These are phyloP conservation scores for Falciphora oryzae DNA, from an alignment of 2,329 filamentous ascomycete species.

Conservation along the genomic window DNA sequence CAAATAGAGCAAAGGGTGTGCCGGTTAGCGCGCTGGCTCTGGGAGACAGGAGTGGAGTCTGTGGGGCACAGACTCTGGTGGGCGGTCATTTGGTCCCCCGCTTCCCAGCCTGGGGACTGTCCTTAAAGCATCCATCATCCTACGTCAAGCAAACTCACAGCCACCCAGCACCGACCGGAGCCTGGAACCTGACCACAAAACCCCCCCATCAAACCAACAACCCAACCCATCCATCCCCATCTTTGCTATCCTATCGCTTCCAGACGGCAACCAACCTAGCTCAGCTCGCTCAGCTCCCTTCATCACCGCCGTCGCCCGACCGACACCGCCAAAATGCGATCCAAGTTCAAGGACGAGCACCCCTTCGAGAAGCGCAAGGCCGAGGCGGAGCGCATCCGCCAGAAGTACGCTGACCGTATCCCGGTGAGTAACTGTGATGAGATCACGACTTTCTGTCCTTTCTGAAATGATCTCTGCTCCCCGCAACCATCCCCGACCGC, in stretches of 20 bases:
- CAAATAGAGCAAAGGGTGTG: no score
- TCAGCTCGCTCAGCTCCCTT: neutral
- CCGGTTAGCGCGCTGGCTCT: no score
- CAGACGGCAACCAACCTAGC: neutral
- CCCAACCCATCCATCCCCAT: neutral
- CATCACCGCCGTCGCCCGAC: neutral
- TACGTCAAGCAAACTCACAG: neutral
- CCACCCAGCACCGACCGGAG: neutral
- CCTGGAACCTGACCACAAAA: neutral
- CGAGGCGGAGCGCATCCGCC: slow-evolving; percentile 96
- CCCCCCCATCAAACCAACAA: neutral
- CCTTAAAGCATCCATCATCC: no score
- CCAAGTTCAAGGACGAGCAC: slow-evolving; percentile 99
- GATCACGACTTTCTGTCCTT: slow-evolving; percentile 7
- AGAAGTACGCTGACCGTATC: slow-evolving; percentile 98
- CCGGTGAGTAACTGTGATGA: slow-evolving; percentile 61
- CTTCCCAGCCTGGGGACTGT: no score
- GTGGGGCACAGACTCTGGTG: no score
- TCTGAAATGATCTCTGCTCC: neutral
- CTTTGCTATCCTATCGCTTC: neutral
- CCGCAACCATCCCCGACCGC: slow-evolving; percentile 2
- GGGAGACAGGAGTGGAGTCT: no score
- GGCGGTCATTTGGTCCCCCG: no score
- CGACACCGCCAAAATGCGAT: slow-evolving; percentile 68
- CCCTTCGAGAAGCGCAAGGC: slow-evolving; percentile 99